Evolutionary conservation across 768 basidiomycete species (phyloP).

Genomic region (Trametes cubensis): DNA sequence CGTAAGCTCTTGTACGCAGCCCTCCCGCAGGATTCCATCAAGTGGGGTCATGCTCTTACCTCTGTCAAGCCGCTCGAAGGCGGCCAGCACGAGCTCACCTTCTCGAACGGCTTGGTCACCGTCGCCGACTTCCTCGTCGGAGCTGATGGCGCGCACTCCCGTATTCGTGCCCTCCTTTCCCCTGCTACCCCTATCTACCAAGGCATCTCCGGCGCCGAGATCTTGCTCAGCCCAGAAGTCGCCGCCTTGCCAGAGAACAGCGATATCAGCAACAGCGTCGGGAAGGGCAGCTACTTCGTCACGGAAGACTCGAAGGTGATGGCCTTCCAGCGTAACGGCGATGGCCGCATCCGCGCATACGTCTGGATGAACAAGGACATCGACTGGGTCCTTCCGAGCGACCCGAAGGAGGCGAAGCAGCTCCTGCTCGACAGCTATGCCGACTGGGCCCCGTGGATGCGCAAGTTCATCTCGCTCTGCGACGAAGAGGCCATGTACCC

Average conservation of each 20-base stretch:
- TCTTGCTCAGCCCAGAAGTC: slow-evolving; percentile 1
- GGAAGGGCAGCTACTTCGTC: slow-evolving; percentile 2
- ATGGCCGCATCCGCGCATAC: slow-evolving; percentile 13
- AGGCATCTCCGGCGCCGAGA: slow-evolving; percentile 11
- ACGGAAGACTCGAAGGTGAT: slow-evolving; percentile 8
- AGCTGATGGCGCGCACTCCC: slow-evolving; percentile 11
- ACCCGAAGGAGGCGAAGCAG: slow-evolving; percentile 3
- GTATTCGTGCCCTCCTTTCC: slow-evolving; percentile 6
- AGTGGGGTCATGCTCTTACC: slow-evolving; percentile 44
- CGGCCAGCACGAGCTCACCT: slow-evolving; percentile 29
- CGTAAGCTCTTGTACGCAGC: slow-evolving; percentile 16
- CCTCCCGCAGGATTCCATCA: slow-evolving; percentile 37
- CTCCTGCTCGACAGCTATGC: neutral
- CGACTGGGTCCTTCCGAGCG: slow-evolving; percentile 5
- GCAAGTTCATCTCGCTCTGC: slow-evolving; percentile 8
- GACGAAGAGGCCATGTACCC: slow-evolving; percentile 14
- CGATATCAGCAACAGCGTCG: slow-evolving; percentile 11
- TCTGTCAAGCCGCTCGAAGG: slow-evolving; percentile 31
- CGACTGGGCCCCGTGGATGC: slow-evolving; percentile 12
- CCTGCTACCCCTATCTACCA: slow-evolving; percentile 8
- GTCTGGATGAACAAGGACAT: neutral
- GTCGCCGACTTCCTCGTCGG: slow-evolving; percentile 3
- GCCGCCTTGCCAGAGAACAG: slow-evolving; percentile 6
- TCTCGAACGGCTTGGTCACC: slow-evolving; percentile 4
- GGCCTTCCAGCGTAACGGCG: slow-evolving; percentile 11